Evolutionary conservation across 2,329 filamentous ascomycete species (phyloP).

Genomic region (Calonectria leucothoes): DNA sequence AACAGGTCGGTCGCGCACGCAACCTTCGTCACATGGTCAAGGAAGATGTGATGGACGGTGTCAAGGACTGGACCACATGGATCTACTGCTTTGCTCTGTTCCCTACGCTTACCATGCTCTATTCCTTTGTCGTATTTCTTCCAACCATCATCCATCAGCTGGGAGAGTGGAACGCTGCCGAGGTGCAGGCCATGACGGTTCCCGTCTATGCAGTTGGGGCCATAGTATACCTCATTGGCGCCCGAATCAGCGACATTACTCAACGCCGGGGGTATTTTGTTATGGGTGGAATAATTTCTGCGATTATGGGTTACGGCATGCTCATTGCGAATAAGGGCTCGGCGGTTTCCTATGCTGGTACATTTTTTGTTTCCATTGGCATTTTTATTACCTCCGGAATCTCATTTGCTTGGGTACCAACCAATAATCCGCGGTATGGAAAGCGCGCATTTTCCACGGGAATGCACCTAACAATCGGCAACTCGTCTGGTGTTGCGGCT

Average conservation of each 20-base stretch:
- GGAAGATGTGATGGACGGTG: conserved; percentile 36
- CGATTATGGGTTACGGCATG: conserved; percentile 70
- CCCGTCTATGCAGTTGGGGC: conserved; percentile 75
- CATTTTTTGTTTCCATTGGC: conserved; percentile 68
- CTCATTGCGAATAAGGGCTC: conserved; percentile 66
- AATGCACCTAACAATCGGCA: conserved; percentile 71
- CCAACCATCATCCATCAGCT: conserved; percentile 76
- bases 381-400: conserved; percentile 60
- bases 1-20: conserved; percentile 52
- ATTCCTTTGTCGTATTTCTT: conserved; percentile 75
- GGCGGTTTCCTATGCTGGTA: conserved; percentile 70
- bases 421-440: conserved; percentile 72
- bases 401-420: conserved; percentile 56
- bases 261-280: conserved; percentile 68
- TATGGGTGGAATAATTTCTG: conserved; percentile 58
- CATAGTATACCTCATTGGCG: conserved; percentile 67
- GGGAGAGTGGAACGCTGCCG: conserved; percentile 64
- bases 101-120: conserved; percentile 73
- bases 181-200: conserved; percentile 75
- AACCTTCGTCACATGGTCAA: conserved; percentile 42
- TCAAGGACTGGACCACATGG: conserved; percentile 72
- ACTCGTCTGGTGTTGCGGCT: conserved; percentile 71
- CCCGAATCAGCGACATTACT: conserved; percentile 67
- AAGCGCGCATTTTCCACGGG: conserved; percentile 73
- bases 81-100: conserved; percentile 70